Base-by-base conservation (phyloP, 257 asterid genomes). In the Solanum phureja region DNA sequence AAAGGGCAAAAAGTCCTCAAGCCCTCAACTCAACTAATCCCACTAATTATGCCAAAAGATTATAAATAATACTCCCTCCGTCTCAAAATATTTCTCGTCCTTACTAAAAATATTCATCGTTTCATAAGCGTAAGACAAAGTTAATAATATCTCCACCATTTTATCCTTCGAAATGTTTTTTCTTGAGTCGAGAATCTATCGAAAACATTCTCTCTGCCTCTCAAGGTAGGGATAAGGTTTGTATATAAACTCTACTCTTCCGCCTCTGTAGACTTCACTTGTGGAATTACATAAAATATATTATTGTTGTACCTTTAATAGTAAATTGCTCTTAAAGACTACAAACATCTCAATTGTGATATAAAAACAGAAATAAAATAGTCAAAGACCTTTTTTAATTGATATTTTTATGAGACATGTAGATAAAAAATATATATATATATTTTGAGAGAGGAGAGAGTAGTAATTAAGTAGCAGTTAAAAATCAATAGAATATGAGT, bases 1-100 rank as follows among this genome's bases (percentile, higher is more conserved):
- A n/a, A 79, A 44, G 38, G 38, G 37, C 84, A 42, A 79, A 79
- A 79, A 2, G 84, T 44, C 66, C 84, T 13, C 23, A 18, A 3
- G 24, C 64, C n/a, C 37, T 8, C 2, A 72, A 72, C 44, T 40
- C 84, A 79, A 79, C 84, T 13, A 44, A 79, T 79, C 23, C 62
- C 84, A 44, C 84, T 79, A 79, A 14, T 79, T 79, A 79, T 79
- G 84, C 37, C 64, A 19, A 16, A 79, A 44, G 29, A 27, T 79
- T 8, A 79, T 69, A 69, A 13, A 3, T 64, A 62, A 62, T 62
- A 21, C 10, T 35, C 8, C 1, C 16, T 64, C 16, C 33, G 24
- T 58, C 3, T 62, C 7, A n/a, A 62, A 62, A 10, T 64, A 64
- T n/a, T n/a, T 64, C 3, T 64, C 33, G 7, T 9, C 16, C 3